phyloP scores from a whole-genome alignment of 371 early-diverging fungal species.

The Rhizopus stolonifer region DNA sequence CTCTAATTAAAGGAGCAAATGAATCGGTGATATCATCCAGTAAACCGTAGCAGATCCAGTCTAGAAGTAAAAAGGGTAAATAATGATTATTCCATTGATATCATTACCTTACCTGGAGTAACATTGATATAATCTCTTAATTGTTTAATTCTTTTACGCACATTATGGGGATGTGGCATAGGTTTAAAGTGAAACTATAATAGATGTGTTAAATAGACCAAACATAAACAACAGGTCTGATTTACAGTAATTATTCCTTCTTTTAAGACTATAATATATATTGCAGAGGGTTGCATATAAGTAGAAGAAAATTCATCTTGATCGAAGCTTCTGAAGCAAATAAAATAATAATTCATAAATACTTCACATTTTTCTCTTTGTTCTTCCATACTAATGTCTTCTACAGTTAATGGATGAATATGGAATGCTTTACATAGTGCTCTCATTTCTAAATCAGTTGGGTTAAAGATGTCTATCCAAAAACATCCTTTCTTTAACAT shows the following conservation, averaged over 20 bases:
- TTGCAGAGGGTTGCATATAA: constrained; percentile 75
- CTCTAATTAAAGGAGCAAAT: constrained; percentile 76
- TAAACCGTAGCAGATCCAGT: constrained; percentile 90
- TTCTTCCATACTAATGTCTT: constrained; percentile 91
- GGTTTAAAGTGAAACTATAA: constrained; percentile 70
- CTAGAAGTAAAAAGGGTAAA: constrained; percentile 26
- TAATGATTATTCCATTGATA: background rate
- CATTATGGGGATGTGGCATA: constrained; percentile 72
- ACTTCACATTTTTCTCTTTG: constrained; percentile 92
- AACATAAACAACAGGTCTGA: background rate
- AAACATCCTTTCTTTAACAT: constrained; percentile 62
- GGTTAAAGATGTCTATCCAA: constrained; percentile 82
- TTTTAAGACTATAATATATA: constrained; percentile 81
- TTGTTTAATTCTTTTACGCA: constrained; percentile 73
- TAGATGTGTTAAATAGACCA: background rate
- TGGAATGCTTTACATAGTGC: constrained; percentile 47
- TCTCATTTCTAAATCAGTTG: constrained; percentile 77
- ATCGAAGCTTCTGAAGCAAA: constrained; percentile 81
- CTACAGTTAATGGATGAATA: constrained; percentile 89
- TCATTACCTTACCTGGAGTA: constrained; percentile 46
- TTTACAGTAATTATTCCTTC: constrained; percentile 78
- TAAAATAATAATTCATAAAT: constrained; percentile 88
- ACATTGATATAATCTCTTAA: constrained; percentile 63
- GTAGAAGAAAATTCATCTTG: constrained; percentile 59
- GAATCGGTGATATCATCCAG: constrained; percentile 85